These are phyloP conservation scores for Meyerozyma smithsonii DNA, from an alignment of 1,139 yeast genomes.

Conservation along the genomic window DNA sequence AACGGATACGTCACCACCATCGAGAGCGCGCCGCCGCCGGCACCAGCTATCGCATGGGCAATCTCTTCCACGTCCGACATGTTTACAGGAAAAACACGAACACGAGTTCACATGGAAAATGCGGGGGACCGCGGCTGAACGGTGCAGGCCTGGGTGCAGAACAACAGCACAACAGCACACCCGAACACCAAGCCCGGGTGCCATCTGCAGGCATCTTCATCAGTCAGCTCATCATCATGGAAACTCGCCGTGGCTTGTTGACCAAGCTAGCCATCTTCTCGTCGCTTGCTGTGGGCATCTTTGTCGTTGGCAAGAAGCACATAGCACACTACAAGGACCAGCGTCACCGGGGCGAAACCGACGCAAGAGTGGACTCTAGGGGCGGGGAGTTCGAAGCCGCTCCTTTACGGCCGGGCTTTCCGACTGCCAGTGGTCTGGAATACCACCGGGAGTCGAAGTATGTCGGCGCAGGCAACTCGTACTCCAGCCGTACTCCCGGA, in stretches of 20 bases:
- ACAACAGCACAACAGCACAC: no score
- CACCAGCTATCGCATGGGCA: conserved; percentile 90
- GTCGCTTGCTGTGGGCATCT: conserved; percentile 28
- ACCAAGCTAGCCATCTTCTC: conserved; percentile 33
- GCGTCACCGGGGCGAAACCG: conserved; percentile 35
- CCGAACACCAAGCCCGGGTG: no score
- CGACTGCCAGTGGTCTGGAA: conserved; percentile 10
- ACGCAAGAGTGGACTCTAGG: conserved; percentile 31
- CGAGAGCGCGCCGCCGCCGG: conserved; percentile 87
- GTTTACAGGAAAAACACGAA: neutral
- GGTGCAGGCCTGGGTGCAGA: neutral
- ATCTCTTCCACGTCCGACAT: conserved; percentile 46
- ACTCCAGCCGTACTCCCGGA: conserved; percentile 47
- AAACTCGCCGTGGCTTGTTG: conserved; percentile 34
- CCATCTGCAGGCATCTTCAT: no score
- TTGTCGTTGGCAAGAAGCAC: conserved; percentile 32
- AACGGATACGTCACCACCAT: conserved; percentile 84
- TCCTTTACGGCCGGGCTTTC: conserved; percentile 35
- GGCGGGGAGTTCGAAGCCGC: conserved; percentile 27
- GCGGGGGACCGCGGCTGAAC: conserved; percentile 6
- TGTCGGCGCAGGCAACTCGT: conserved; percentile 63
- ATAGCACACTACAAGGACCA: conserved; percentile 33
- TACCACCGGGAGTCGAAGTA: conserved; percentile 50
- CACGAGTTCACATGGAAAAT: conserved; percentile 8
- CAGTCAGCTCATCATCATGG: no score